Evolutionary conservation across 176 grass and related monocot species (phyloP).

Genomic region (Raddia distichophylla): DNA sequence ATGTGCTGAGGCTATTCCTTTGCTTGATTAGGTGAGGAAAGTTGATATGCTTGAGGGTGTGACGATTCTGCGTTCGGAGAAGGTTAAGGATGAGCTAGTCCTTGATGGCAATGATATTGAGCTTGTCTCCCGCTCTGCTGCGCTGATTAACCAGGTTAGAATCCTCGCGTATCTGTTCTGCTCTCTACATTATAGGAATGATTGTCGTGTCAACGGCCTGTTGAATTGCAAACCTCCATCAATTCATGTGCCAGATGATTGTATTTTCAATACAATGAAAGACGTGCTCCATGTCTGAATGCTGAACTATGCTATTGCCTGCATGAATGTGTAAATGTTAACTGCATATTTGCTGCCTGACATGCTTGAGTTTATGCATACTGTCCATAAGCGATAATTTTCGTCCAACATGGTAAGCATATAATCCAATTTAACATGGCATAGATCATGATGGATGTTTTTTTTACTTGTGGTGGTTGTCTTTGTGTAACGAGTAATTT

Average conservation of each 20-base stretch:
- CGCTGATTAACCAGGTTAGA: conserved; percentile 76
- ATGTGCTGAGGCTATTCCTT: background rate
- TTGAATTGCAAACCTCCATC: background rate
- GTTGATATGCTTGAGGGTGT: conserved; percentile 88
- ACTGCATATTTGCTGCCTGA: background rate
- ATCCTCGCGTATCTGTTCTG: background rate
- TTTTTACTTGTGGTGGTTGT: background rate
- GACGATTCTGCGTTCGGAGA: conserved; percentile 70
- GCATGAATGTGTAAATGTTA: background rate
- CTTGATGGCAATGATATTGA: conserved; percentile 86
- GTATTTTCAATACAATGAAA: background rate
- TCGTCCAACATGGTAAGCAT: background rate
- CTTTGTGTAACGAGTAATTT: background rate
- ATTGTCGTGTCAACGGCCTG: background rate
- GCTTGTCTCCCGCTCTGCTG: conserved; percentile 72
- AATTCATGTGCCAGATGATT: background rate
- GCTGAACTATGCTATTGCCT: background rate
- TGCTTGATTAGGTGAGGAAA: conserved; percentile 61
- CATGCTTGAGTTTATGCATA: background rate
- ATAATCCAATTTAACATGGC: background rate
- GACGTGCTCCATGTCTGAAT: background rate
- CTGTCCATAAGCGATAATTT: background rate
- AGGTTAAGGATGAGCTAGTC: conserved; percentile 88
- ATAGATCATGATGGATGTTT: background rate
- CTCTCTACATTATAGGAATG: background rate